phyloP scores from a whole-genome alignment of 352 stramenopile genomes.

The Globisporangium recalcitrans region DNA sequence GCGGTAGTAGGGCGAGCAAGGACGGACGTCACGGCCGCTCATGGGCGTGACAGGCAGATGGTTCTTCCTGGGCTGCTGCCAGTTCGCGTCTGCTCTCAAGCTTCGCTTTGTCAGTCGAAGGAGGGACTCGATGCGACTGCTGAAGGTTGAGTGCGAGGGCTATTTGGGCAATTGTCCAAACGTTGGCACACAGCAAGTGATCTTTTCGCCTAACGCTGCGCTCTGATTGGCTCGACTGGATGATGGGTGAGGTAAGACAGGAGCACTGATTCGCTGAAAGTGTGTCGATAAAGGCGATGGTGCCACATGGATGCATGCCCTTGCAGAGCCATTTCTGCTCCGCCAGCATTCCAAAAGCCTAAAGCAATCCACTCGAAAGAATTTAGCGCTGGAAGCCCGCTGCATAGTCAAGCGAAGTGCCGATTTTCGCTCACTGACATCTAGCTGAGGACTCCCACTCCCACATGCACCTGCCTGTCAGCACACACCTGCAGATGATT shows the following conservation, averaged over 20 bases:
- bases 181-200: neutral
- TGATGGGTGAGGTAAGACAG: neutral
- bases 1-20: too few species aligned
- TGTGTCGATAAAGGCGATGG: neutral
- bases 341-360: too few species aligned
- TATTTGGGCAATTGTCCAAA: neutral
- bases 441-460: too few species aligned
- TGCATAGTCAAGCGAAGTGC: too few species aligned
- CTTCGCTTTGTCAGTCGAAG: neutral
- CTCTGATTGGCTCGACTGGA: neutral
- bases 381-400: too few species aligned
- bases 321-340: too few species aligned
- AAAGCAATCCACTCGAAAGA: too few species aligned
- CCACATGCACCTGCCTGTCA: too few species aligned
- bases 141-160: neutral
- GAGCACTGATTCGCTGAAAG: neutral
- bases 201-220: neutral
- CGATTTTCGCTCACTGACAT: too few species aligned
- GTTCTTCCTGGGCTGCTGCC: neutral
- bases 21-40: neutral
- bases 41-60: neutral
- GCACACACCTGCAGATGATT: too few species aligned
- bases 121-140: neutral
- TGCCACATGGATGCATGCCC: too few species aligned
- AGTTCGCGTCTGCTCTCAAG: neutral